phyloP scores from a whole-genome alignment of 2,329 filamentous ascomycete genomes.

The Diaporthe nobilis region DNA sequence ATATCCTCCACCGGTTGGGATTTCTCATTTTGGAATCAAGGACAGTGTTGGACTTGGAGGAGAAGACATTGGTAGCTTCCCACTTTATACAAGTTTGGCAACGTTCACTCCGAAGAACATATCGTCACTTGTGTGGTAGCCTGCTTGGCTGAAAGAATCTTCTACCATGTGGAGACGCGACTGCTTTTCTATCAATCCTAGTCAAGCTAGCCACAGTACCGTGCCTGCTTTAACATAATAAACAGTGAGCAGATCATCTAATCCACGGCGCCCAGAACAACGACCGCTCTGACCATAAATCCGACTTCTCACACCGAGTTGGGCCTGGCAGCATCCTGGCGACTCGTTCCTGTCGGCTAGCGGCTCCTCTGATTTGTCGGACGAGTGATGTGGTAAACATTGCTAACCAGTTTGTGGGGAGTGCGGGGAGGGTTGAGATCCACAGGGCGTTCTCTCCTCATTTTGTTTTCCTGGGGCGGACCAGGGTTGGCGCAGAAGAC shows the following conservation, averaged over 20 bases:
- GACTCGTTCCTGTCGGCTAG: not conserved
- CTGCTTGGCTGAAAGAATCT: not conserved
- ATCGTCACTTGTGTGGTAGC: not conserved
- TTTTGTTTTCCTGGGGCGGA: constrained; percentile 28
- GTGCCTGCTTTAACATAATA: not conserved
- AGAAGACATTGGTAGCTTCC: not conserved
- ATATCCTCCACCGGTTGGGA: no score
- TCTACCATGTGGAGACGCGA: not conserved
- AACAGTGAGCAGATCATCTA: not conserved
- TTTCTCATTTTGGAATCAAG: not conserved
- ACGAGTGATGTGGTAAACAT: constrained; percentile 9
- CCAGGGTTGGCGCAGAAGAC: not conserved
- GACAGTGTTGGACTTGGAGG: rapidly evolving
- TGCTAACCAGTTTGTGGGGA: constrained; percentile 2
- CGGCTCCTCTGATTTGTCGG: not conserved
- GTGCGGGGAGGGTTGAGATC: not conserved
- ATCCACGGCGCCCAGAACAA: constrained; percentile 7
- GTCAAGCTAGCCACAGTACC: not conserved
- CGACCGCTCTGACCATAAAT: not conserved
- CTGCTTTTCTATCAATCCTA: not conserved
- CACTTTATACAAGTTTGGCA: not conserved
- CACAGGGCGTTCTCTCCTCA: constrained; percentile 20
- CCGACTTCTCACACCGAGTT: not conserved
- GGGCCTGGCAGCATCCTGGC: not conserved
- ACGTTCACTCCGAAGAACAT: not conserved